Evolutionary conservation across 2,329 filamentous ascomycete genomes (phyloP).

Genomic region (Parasarocladium wereldwijsianum): DNA sequence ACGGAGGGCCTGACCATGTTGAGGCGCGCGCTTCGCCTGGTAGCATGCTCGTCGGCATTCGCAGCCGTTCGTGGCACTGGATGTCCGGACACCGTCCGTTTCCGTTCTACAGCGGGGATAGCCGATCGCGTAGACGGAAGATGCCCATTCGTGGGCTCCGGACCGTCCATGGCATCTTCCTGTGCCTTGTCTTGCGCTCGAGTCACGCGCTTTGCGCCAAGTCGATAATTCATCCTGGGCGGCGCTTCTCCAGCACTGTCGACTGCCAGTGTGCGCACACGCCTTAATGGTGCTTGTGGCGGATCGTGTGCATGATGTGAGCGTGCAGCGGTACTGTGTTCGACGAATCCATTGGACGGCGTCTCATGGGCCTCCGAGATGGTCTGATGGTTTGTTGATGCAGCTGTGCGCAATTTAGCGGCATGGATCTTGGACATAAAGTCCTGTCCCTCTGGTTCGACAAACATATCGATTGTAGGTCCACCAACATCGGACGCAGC

Average conservation of each 20-base stretch:
- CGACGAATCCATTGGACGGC: conserved; percentile 22
- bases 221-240: conserved; percentile 47
- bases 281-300: conserved; percentile 36
- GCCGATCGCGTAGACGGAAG: conserved; percentile 20
- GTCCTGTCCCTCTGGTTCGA: conserved; percentile 33
- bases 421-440: conserved; percentile 41
- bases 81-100: conserved; percentile 86
- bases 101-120: conserved; percentile 48
- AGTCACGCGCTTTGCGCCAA: conserved; percentile 27
- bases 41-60: conserved; percentile 42
- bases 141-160: conserved; percentile 22
- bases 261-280: conserved; percentile 34
- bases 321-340: conserved; percentile 11
- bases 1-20: conserved; percentile 55
- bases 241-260: conserved; percentile 42
- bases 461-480: conserved; percentile 23
- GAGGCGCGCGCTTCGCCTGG: conserved; percentile 57
- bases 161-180: conserved; percentile 3
- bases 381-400: conserved; percentile 19
- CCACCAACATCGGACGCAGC: conserved; percentile 26
- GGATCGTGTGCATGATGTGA: conserved; percentile 22
- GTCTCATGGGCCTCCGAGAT: conserved; percentile 49
- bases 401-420: conserved; percentile 29
- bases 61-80: conserved; percentile 32
- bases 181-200: conserved; percentile 20